Conservation (phyloP, 2,329 filamentous ascomycete species). For the Calonectria montana region DNA sequence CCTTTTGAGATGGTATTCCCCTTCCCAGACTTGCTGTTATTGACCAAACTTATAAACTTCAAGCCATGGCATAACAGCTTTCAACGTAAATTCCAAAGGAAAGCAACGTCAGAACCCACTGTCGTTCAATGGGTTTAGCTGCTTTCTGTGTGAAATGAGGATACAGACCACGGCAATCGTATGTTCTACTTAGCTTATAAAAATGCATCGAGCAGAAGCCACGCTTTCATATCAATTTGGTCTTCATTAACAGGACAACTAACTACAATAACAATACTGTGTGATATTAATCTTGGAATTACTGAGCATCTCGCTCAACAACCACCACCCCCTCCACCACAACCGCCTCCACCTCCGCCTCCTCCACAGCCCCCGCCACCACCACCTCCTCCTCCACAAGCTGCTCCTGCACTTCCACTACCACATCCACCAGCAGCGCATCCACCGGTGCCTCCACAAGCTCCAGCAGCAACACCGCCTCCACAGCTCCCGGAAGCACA, state of each 20-base stretch:
- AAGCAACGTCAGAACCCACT: no score
- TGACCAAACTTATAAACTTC: no score
- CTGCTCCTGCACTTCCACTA: slow-evolving; percentile 26
- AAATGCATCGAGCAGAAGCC: neutral
- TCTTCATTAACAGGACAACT: neutral
- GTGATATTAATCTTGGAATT: neutral
- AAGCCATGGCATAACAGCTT: no score
- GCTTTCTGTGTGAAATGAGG: no score
- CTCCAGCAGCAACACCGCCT: slow-evolving; percentile 56
- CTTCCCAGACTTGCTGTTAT: no score
- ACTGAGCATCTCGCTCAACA: neutral
- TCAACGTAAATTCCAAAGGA: no score
- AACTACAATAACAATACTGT: neutral
- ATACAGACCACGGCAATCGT: no score
- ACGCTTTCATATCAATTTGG: neutral
- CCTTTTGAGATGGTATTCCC: neutral
- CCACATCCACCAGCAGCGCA: slow-evolving; percentile 37
- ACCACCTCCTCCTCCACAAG: slow-evolving; percentile 28
- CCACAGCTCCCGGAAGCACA: slow-evolving; percentile 62
- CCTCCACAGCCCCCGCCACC: slow-evolving; percentile 30
- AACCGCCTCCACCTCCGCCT: slow-evolving; percentile 8
- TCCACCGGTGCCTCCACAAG: slow-evolving; percentile 51
- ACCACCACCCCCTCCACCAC: neutral
- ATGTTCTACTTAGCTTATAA: no score
- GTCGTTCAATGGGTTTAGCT: no score